phyloP scores from a whole-genome alignment of 495 filamentous ascomycete genomes.

The Parmelia sp. region DNA sequence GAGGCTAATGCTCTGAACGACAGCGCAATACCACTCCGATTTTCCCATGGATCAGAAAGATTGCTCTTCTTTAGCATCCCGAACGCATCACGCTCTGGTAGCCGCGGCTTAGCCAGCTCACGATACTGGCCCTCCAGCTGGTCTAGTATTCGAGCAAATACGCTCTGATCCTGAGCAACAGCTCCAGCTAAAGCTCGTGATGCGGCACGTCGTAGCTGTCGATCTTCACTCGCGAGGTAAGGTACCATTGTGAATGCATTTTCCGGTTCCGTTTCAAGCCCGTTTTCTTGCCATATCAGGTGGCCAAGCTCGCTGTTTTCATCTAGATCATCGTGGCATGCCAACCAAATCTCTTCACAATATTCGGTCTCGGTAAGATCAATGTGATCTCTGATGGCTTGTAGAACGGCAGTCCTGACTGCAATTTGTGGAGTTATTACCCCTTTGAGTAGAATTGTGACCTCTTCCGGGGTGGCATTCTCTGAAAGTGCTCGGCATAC shows the following conservation, averaged over 20 bases:
- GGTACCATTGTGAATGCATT: constrained; percentile 60
- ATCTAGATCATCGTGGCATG: constrained; percentile 80
- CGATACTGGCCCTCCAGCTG: constrained; percentile 62
- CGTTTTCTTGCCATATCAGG: constrained; percentile 92
- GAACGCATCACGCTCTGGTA: constrained; percentile 78
- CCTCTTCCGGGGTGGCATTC: constrained; percentile 65
- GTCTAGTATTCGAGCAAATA: constrained; percentile 52
- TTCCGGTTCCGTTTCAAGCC: constrained; percentile 61
- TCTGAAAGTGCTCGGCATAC: constrained; percentile 71
- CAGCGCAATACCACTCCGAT: constrained; percentile 76
- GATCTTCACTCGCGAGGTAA: constrained; percentile 71
- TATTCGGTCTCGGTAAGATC: constrained; percentile 81
- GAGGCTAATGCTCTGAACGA: constrained; percentile 75
- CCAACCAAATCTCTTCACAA: constrained; percentile 87
- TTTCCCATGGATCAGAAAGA: constrained; percentile 80
- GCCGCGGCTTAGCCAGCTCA: constrained; percentile 70
- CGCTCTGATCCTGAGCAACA: constrained; percentile 49
- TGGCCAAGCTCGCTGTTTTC: constrained; percentile 80
- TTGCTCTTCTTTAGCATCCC: constrained; percentile 88
- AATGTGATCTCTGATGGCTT: constrained; percentile 82
- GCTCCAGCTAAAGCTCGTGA: constrained; percentile 74
- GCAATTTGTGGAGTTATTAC: constrained; percentile 68
- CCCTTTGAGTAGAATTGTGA: constrained; percentile 63
- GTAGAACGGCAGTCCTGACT: constrained; percentile 81
- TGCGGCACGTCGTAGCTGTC: constrained; percentile 74